Percentiles rank a stretch among this genome's conserved stretches.
phyloP scores from a whole-genome alignment of 2,329 filamentous ascomycete genomes.

The Pestalotiopsis sp. region DNA sequence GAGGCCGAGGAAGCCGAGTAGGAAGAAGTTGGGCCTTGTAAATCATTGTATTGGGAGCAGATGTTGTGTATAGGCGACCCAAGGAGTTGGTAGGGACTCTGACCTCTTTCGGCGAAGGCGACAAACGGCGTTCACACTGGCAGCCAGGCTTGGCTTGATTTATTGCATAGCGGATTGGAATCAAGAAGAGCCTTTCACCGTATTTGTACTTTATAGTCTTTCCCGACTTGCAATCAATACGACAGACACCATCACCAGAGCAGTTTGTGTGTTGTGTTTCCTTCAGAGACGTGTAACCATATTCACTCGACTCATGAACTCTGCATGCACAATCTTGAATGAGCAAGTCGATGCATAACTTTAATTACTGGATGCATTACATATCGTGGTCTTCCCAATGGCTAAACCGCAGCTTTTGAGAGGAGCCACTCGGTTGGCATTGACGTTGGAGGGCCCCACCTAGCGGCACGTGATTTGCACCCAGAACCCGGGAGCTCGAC shows the following conservation, averaged over 20 bases:
- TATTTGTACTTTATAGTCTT: constrained; percentile 11
- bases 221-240: too few species aligned
- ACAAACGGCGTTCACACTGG: background rate
- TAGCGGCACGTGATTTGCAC: background rate
- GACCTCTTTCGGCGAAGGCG: background rate
- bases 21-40: constrained; percentile 30
- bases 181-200: constrained; percentile 14
- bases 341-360: too few species aligned
- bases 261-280: too few species aligned
- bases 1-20: constrained; percentile 31
- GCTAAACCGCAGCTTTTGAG: background rate
- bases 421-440: background rate
- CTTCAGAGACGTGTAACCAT: too few species aligned
- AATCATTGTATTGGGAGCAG: constrained; percentile 21
- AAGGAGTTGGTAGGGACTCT: background rate
- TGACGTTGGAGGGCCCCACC: background rate
- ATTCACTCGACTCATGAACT: too few species aligned
- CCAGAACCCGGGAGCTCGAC: background rate
- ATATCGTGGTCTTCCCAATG: background rate
- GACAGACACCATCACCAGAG: too few species aligned
- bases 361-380: background rate
- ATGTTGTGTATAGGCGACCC: background rate
- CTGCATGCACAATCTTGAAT: too few species aligned
- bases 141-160: constrained; percentile 7
- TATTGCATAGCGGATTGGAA: constrained; percentile 22